Evolutionary conservation across 2,329 filamentous ascomycete species (phyloP).

Genomic region (Oidium heveae): DNA sequence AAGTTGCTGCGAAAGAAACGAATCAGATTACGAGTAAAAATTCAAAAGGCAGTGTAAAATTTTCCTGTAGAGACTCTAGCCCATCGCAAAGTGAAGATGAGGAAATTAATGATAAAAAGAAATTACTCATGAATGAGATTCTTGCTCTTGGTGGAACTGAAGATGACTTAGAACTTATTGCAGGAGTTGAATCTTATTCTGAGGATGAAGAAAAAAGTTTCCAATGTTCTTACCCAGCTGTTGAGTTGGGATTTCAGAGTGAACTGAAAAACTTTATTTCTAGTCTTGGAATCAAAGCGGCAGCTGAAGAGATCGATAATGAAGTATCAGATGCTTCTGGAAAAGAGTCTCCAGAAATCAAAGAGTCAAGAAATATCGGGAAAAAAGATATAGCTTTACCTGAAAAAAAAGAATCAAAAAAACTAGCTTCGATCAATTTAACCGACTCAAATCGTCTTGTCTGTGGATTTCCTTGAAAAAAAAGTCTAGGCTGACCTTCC

Average conservation of each 20-base stretch:
- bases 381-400: conserved; percentile 7
- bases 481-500: conserved; percentile 1
- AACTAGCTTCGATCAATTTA: background rate
- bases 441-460: conserved; percentile 14
- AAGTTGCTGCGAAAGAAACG: background rate
- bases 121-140: conserved; percentile 33
- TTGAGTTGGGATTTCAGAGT: conserved; percentile 20
- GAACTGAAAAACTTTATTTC: conserved; percentile 27
- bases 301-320: conserved; percentile 10
- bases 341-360: conserved; percentile 7
- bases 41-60: background rate
- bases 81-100: conserved; percentile 1
- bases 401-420: background rate
- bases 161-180: conserved; percentile 35
- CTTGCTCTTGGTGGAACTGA: conserved; percentile 38
- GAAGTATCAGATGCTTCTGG: conserved; percentile 13
- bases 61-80: conserved; percentile 2
- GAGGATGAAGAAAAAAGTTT: conserved; percentile 15
- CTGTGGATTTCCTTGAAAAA: conserved; percentile 5
- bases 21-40: background rate
- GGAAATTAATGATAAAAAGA: conserved; percentile 7
- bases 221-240: conserved; percentile 4
- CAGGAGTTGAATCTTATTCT: conserved; percentile 24
- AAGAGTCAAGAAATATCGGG: conserved; percentile 14
- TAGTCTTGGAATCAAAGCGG: conserved; percentile 21